Base-by-base conservation (phyloP, 768 basidiomycete species). In the Amanita subjunquillea region DNA sequence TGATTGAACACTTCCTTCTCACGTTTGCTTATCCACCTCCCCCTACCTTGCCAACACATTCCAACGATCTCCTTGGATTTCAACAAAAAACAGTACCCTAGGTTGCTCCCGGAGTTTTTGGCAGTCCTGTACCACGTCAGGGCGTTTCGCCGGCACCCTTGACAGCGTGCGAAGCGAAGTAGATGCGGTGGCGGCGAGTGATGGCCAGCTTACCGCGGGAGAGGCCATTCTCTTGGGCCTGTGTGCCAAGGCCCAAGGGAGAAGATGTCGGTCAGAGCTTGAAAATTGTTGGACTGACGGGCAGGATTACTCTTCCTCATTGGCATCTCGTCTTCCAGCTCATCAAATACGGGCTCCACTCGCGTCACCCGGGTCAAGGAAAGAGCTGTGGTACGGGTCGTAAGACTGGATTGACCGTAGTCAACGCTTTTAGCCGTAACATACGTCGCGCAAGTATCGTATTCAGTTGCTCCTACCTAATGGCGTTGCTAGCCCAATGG, bases 1-100 rank as follows among this genome's bases (percentile, higher is more conserved):
- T 64, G 48, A 67, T 72, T 39, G 70, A 72, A 46, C 67, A 68
- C 41, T 72, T 72, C 54, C 53, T 72, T 3, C 59, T 71, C 3
- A 59, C 63, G 0, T 71, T 69, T 55, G 62, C 67, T 0, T 69
- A 68, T 44, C 66, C 68, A 1, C 53, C 63, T 37, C 34, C 8
- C 27, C 54, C 15, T 22, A 22, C 23, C 2, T 25, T 37, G 7
- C 39, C 51, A 8, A 25, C n/a, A 20, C 38, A 29, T 25, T 10
- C 38, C 32, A 38, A 30, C 22, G 45, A 13, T 20, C 37, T 25
- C 25, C n/a, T 23, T 8, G 43, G 47, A 30, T 37, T 30, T 5
- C 45, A 41, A 29, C 47, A 48, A 8, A 53, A 38, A 23, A 54
- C 58, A 6, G 56, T 61, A 27, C 65, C 65, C 20, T 66, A 60